Percentiles rank a stretch among this genome's conserved stretches.
Evolutionary conservation across 2,329 filamentous ascomycete genomes (phyloP).

Genomic region (Exophiala sp.): DNA sequence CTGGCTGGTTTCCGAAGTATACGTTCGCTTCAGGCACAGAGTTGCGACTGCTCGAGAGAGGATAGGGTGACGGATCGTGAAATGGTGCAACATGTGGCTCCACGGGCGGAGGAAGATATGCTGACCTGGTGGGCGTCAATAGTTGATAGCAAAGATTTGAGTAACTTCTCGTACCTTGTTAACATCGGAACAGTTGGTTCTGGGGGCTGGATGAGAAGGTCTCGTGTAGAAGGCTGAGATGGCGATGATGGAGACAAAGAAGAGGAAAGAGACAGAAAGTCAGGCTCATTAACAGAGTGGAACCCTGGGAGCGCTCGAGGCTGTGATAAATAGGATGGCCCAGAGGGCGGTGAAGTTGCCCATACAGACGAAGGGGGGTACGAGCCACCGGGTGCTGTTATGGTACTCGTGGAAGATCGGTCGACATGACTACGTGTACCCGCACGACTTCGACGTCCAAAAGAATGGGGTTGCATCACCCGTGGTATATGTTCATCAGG

Average conservation of each 20-base stretch:
- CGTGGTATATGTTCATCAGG: slow-evolving; percentile 6
- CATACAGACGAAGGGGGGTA: background rate
- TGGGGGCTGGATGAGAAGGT: background rate
- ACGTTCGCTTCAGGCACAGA: slow-evolving; percentile 1
- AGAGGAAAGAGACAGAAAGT: slow-evolving; percentile 3
- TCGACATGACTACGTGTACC: background rate
- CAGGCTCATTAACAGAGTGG: background rate
- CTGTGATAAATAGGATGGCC: background rate
- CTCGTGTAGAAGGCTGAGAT: background rate
- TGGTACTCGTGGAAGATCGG: background rate
- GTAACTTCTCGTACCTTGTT: background rate
- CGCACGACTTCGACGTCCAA: background rate
- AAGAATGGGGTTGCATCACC: slow-evolving; percentile 12
- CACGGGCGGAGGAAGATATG: slow-evolving; percentile 3
- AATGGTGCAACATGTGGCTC: background rate
- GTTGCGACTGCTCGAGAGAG: background rate
- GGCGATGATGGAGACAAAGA: slow-evolving; percentile 3
- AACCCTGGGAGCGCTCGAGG: background rate
- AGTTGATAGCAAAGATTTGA: background rate
- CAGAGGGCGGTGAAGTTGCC: background rate
- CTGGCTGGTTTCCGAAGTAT: background rate
- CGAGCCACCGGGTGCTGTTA: background rate
- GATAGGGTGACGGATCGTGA: slow-evolving; percentile 19
- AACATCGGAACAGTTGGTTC: background rate
- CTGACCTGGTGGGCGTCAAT: background rate